Base-by-base conservation (phyloP, 805 yeast genomes). In the Metschnikowia kunwiensis region DNA sequence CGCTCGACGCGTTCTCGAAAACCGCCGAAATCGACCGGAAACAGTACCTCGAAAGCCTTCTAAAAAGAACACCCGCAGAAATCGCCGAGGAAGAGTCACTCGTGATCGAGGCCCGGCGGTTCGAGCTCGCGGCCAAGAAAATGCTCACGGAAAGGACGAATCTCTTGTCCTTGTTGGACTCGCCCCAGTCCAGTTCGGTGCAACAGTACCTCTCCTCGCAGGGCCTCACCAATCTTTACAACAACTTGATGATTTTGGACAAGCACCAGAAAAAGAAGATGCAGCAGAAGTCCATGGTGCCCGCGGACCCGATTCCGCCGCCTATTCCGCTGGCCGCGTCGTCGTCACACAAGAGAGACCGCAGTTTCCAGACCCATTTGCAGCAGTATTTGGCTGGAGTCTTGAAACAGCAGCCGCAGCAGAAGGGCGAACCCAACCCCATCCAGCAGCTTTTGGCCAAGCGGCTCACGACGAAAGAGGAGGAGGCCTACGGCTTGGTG, bases 51-150 rank as follows among this genome's bases (percentile, higher is more conserved):
- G 81, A 80, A 49, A 77, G 86, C 43, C 65, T 93, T 24, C 68
- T 91, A 27, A 78, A 79, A 24, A 69, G 99, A 48, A 79, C 91
- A 2, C 97, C 98, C 1, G 95, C 97, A 0, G 98, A 93, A 57
- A 86, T 93, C 29, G 97, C 97, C 0, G 98, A 93, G 63, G 99
- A 93, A 56, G 97, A 93, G 58, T 87, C 95, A 0, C 68, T 93
- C 32, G 86, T 93, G 8, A 80, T 91, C 20, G 98, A 93, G 57
- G 94, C 97, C 2, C 76, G 95, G 32, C 80, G 91, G 46, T 86
- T 93, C 44, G 97, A 93, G 55, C 75, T 87, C 39, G 86, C 95
- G 2, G 95, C 97, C 0, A 89, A 87, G 65, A 84, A 86, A 58
- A 84, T 91, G 70, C 71, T 88, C 35, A 65, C 72, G 31, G 98